Evolutionary conservation across 2,329 filamentous ascomycete species (phyloP).

Genomic region (Aspergillus ustus): DNA sequence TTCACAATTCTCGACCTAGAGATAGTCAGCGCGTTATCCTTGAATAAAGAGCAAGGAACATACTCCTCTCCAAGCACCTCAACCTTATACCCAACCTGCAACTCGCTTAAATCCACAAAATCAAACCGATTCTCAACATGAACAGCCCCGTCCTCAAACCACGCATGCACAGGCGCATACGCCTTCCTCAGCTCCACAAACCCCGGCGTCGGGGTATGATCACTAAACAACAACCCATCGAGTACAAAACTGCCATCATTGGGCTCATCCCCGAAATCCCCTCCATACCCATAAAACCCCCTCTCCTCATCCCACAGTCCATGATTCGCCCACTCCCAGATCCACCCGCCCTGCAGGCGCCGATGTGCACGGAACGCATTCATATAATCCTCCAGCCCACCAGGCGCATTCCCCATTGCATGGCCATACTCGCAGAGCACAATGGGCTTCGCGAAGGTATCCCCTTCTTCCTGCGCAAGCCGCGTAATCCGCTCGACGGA

Average conservation of each 20-base stretch:
- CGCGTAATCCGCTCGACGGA: slow-evolving; percentile 57
- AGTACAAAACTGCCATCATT: slow-evolving; percentile 67
- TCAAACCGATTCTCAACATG: slow-evolving; percentile 56
- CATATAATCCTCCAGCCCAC: slow-evolving; percentile 70
- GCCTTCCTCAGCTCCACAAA: slow-evolving; percentile 62
- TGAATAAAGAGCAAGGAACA: neutral
- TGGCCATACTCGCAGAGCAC: slow-evolving; percentile 56
- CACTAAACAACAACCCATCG: slow-evolving; percentile 58
- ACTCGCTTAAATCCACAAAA: slow-evolving; percentile 46
- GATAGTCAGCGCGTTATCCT: neutral
- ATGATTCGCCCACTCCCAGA: slow-evolving; percentile 71
- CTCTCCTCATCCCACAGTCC: slow-evolving; percentile 52
- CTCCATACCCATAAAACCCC: slow-evolving; percentile 62
- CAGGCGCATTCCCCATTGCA: slow-evolving; percentile 77
- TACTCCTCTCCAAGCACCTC: slow-evolving; percentile 37
- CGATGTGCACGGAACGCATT: slow-evolving; percentile 65
- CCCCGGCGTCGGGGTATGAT: slow-evolving; percentile 62
- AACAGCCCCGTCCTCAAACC: slow-evolving; percentile 43
- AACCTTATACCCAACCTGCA: slow-evolving; percentile 9
- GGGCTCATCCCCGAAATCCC: slow-evolving; percentile 65
- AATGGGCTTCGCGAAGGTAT: slow-evolving; percentile 36
- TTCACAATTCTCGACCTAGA: slow-evolving; percentile 1
- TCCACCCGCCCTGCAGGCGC: slow-evolving; percentile 68
- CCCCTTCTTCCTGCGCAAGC: slow-evolving; percentile 48
- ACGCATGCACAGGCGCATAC: slow-evolving; percentile 58